A percentile compares a stretch with the other conserved stretches of the same genome.
phyloP scores from a whole-genome alignment of 2,329 filamentous ascomycete species.

The Tolypocladium album region DNA sequence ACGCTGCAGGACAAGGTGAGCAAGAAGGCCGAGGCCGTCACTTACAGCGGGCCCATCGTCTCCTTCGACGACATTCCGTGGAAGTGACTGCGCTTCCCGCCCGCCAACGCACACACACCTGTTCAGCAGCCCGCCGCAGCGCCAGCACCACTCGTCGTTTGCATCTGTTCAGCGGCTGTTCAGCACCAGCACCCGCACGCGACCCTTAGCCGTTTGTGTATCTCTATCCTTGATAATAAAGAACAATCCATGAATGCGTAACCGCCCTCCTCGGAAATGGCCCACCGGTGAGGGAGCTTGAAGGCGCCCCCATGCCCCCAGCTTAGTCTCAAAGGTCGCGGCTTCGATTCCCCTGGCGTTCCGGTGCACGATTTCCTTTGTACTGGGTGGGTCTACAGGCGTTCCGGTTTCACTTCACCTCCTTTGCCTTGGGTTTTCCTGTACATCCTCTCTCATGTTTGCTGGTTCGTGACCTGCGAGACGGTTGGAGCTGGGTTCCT shows the following conservation, averaged over 20 bases:
- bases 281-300: neutral
- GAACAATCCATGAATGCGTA: neutral
- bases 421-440: neutral
- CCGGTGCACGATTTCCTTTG: neutral
- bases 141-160: neutral
- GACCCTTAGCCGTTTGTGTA: neutral
- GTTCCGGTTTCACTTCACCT: neutral
- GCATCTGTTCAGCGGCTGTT: neutral
- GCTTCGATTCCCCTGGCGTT: neutral
- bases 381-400: neutral
- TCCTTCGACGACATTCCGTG: constrained; percentile 28
- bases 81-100: constrained; percentile 9
- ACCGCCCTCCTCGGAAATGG: neutral
- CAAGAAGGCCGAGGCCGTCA: constrained; percentile 23
- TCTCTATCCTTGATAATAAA: neutral
- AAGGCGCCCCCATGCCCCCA: neutral
- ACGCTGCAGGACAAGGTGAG: constrained; percentile 16
- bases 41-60: constrained; percentile 23
- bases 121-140: neutral
- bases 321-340: neutral
- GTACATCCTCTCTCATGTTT: neutral
- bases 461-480: neutral
- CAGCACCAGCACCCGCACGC: neutral
- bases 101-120: neutral
- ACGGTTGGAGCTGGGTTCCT: neutral